phyloP scores from a whole-genome alignment of 495 filamentous ascomycete genomes.

The Glarea lozoyensis region DNA sequence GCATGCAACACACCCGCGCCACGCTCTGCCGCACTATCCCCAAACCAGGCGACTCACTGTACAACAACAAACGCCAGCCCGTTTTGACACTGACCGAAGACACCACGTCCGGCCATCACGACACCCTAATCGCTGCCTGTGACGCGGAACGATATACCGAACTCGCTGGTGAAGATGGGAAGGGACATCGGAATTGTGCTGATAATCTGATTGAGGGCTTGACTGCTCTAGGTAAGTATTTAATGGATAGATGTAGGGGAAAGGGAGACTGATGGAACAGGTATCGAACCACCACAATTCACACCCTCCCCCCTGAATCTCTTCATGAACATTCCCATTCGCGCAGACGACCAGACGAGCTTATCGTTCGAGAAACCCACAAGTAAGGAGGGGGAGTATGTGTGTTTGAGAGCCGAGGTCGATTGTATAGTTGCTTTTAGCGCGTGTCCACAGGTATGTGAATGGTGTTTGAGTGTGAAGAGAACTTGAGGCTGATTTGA shows the following conservation, averaged over 20 bases:
- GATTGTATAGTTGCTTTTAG: constrained; percentile 33
- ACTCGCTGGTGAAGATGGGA: constrained; percentile 23
- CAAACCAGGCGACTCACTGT: constrained; percentile 25
- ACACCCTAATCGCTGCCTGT: constrained; percentile 33
- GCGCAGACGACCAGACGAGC: constrained; percentile 18
- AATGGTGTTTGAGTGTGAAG: background rate
- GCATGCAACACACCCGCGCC: constrained; percentile 34
- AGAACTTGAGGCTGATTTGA: background rate
- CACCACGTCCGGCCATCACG: constrained; percentile 32
- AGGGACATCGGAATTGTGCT: constrained; percentile 32
- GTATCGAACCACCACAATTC: constrained; percentile 17
- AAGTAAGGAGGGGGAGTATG: constrained; percentile 28
- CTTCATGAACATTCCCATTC: constrained; percentile 39
- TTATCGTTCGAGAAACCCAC: constrained; percentile 26
- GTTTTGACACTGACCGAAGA: constrained; percentile 31
- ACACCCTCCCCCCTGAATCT: constrained; percentile 36
- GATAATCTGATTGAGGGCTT: constrained; percentile 34
- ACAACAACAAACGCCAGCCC: constrained; percentile 26
- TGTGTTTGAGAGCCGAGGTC: constrained; percentile 27
- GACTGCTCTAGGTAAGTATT: constrained; percentile 11
- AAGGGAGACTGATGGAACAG: no score
- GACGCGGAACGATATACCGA: constrained; percentile 28
- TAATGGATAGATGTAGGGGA: no score
- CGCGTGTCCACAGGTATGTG: constrained; percentile 29
- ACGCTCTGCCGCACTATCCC: constrained; percentile 23